Conservation (phyloP, 1,139 yeast genomes). For the Geotrichum reessii region DNA sequence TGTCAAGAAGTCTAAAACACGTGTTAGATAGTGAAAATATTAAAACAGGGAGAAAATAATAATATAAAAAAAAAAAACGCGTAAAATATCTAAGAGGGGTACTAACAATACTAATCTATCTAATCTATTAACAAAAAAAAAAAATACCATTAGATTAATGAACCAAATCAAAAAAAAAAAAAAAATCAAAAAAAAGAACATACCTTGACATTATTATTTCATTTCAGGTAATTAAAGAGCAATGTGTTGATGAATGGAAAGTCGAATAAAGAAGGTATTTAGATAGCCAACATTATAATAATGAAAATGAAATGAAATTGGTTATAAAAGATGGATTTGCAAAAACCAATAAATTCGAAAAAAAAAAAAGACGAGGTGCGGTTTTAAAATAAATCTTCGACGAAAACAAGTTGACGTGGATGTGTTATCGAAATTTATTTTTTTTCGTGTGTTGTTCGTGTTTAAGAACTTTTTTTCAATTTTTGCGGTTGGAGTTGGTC, state of each 20-base stretch:
- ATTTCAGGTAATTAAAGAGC: slow-evolving; percentile 7
- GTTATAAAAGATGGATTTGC: not conserved
- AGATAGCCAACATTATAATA: not conserved
- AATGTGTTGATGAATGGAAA: not conserved
- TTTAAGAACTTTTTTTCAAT: not conserved
- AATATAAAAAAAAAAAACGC: not conserved
- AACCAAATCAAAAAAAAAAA: not conserved
- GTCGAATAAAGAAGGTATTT: not conserved
- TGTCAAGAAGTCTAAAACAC: slow-evolving; percentile 53
- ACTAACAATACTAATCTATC: slow-evolving; percentile 39
- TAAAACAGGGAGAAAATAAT: not conserved
- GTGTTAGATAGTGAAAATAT: slow-evolving; percentile 3
- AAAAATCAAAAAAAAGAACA: not conserved
- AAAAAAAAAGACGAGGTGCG: not conserved
- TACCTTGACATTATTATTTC: slow-evolving; percentile 16
- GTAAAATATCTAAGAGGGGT: not conserved
- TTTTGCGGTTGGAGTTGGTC: not conserved
- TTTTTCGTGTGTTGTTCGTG: not conserved
- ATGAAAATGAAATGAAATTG: not conserved
- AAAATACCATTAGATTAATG: slow-evolving; percentile 2
- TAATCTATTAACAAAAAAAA: slow-evolving; percentile 26
- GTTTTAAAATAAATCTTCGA: not conserved
- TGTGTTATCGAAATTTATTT: not conserved
- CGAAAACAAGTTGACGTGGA: not conserved
- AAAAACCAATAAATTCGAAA: not conserved